Conservation (phyloP, 2,329 filamentous ascomycete genomes). For the Hirsutella rhossiliensis region DNA sequence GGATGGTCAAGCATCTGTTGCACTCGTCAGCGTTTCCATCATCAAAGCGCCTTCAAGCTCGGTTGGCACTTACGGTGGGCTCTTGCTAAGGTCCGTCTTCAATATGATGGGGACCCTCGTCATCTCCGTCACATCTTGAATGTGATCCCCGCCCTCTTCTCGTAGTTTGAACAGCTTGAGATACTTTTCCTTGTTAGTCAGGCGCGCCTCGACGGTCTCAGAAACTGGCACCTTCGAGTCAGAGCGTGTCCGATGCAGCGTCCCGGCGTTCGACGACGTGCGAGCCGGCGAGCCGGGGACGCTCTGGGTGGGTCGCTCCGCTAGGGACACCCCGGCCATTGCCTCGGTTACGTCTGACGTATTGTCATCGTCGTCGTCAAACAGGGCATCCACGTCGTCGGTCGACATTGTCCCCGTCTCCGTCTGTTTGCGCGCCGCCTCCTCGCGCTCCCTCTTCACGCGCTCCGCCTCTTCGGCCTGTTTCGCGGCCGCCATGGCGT, state of each 20-base stretch:
- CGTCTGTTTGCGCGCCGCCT: slow-evolving; percentile 83
- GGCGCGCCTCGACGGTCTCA: slow-evolving; percentile 65
- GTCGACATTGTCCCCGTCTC: slow-evolving; percentile 91
- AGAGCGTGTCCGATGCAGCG: slow-evolving; percentile 78
- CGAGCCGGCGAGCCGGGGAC: slow-evolving; percentile 84
- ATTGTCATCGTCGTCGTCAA: slow-evolving; percentile 87
- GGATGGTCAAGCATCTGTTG: slow-evolving; percentile 66
- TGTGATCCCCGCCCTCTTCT: slow-evolving; percentile 89
- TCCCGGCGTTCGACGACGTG: slow-evolving; percentile 53
- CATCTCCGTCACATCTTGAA: slow-evolving; percentile 98
- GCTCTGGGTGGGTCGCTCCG: slow-evolving; percentile 85
- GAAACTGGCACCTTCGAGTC: slow-evolving; percentile 78
- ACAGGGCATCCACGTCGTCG: slow-evolving; percentile 88
- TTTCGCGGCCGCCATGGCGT: slow-evolving; percentile 63
- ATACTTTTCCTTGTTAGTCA: slow-evolving; percentile 95
- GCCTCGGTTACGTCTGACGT: slow-evolving; percentile 81
- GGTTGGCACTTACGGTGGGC: slow-evolving; percentile 78
- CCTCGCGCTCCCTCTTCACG: slow-evolving; percentile 74
- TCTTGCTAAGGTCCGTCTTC: slow-evolving; percentile 97
- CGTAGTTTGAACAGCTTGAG: slow-evolving; percentile 77
- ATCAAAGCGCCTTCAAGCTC: neutral
- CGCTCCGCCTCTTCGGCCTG: slow-evolving; percentile 76
- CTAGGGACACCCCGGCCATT: slow-evolving; percentile 80
- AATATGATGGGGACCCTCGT: slow-evolving; percentile 92
- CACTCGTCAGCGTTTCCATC: slow-evolving; percentile 10